Base-by-base conservation (phyloP, 208 protist species). In the Trypanosoma melophagium region DNA sequence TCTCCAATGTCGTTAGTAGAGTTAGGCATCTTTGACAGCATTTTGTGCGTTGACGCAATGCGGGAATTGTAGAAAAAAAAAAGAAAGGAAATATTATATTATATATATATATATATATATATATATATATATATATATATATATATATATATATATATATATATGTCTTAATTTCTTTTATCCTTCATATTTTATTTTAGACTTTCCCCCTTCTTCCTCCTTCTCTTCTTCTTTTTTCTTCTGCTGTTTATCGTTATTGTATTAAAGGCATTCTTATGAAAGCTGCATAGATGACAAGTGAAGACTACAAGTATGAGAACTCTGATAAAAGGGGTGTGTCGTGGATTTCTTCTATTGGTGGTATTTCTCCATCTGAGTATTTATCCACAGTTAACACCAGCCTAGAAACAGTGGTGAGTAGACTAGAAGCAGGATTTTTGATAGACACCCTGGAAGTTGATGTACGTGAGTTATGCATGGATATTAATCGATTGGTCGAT, bases 401-500 rank as follows among this genome's bases (percentile, higher is more conserved):
- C 35, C 38, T 74, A 47, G 60, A 62, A 25, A 67, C 53, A 50
- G 45, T 62, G 21, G 9, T 67, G 16, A 38, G 44, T 7, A 52
- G 54, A 35, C 54, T 74, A 57, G 69, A 74, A 17, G 45, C 41
- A 28, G 41, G 52, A 28, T 67, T 61, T 35, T 5, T 40, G 21
- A 45, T 65, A n/a, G 57, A 66, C 7, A 41, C 31, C 10, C 50
- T 75, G 17, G 62, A 63, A 41, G 14, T 40, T 13, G 62, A 75
- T 60, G 56, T 69, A 10, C 69, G 62, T 59, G 47, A 54, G 17
- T 16, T 75, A 17, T 75, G 69, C 40, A 69, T 69, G 53, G 69
- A 75, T 21, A 53, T 75, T 25, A 75, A 75, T 65, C 68, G 62
- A 75, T n/a, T 75, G 35, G 19, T 69, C 60, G 17, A 64, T 38